Evolutionary conservation across 352 stramenopile genomes (phyloP).

Genomic region (Phytopythium delawarense): DNA sequence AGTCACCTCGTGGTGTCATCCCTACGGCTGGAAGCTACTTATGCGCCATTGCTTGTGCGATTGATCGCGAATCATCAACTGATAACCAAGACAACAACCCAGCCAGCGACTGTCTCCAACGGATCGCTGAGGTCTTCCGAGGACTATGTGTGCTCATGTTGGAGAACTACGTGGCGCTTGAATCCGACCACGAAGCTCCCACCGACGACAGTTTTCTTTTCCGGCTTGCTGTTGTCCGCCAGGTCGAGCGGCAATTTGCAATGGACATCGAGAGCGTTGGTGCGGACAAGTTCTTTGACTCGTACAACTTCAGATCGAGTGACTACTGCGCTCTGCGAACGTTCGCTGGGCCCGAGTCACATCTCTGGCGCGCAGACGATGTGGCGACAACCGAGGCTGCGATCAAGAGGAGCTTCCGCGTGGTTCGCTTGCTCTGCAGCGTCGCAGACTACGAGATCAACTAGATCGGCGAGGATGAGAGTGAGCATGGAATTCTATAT

Average conservation of each 20-base stretch:
- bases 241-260: conserved; percentile 3
- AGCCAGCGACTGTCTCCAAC: background rate
- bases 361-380: background rate
- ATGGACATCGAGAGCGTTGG: background rate
- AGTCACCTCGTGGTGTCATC: background rate
- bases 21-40: conserved; percentile 1
- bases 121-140: background rate
- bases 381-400: background rate
- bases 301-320: conserved; percentile 8
- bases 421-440: background rate
- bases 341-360: background rate
- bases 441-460: conserved; percentile 5
- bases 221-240: background rate
- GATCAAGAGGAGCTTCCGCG: conserved; percentile 1
- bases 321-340: conserved; percentile 3
- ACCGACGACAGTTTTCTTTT: background rate
- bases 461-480: background rate
- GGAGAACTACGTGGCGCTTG: background rate
- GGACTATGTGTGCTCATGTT: background rate
- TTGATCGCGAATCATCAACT: background rate
- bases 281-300: conserved; percentile 3
- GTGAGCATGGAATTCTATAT: conserved; percentile 5
- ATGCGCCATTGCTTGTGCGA: background rate
- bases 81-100: background rate
- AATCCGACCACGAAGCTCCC: background rate